Evolutionary conservation across 192 early-diverging fungal species (phyloP).

Genomic region (Diversispora epigaea): DNA sequence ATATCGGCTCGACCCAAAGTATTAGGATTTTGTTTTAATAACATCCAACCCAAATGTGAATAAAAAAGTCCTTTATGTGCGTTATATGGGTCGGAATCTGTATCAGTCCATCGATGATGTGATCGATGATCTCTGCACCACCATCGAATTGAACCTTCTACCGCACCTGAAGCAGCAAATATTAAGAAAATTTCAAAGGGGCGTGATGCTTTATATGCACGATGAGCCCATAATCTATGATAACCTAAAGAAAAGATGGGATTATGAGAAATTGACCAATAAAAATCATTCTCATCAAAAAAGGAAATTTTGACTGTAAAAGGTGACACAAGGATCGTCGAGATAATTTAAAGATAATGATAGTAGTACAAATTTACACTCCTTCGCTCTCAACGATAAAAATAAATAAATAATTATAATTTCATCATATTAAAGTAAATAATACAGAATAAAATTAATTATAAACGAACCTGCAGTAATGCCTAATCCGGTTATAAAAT

Average conservation of each 20-base stretch:
- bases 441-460: too few relatives aligned
- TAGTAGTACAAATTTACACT: too few relatives aligned
- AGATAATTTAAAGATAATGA: too few relatives aligned
- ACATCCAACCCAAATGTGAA: slow-evolving; percentile 86
- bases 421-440: too few relatives aligned
- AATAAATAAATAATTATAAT: slow-evolving; percentile 13
- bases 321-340: too few relatives aligned
- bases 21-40: slow-evolving; percentile 71
- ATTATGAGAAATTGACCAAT: background rate
- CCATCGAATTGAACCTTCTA: slow-evolving; percentile 84
- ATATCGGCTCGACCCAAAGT: slow-evolving; percentile 79
- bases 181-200: slow-evolving; percentile 63
- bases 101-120: slow-evolving; percentile 88
- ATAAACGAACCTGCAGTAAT: slow-evolving; percentile 74
- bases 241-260: slow-evolving; percentile 53
- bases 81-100: slow-evolving; percentile 78
- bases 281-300: slow-evolving; percentile 1
- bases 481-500: slow-evolving; percentile 79
- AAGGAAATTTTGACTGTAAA: background rate
- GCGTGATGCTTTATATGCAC: slow-evolving; percentile 66
- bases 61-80: slow-evolving; percentile 79
- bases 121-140: slow-evolving; percentile 85
- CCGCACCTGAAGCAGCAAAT: slow-evolving; percentile 67
- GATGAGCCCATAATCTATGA: slow-evolving; percentile 83
- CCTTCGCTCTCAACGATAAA: background rate